Evolutionary conservation across 2,329 filamentous ascomycete genomes (phyloP).

Genomic region (Scedosporium apiospermum): DNA sequence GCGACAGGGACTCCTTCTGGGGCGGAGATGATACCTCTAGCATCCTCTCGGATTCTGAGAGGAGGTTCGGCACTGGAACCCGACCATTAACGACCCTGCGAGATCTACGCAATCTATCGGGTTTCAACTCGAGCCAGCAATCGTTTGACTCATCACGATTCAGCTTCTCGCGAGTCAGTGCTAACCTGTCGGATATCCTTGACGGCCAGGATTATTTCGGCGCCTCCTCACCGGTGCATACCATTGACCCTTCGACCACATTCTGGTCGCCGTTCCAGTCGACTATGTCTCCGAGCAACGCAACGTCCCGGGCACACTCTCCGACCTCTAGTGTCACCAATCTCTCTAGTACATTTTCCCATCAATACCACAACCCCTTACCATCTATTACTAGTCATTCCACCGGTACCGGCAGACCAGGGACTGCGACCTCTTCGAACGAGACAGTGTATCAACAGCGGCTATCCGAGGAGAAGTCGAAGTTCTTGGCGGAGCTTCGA

Average conservation of each 20-base stretch:
- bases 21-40: slow-evolving; percentile 40
- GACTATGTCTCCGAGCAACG: slow-evolving; percentile 52
- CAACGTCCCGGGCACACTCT: slow-evolving; percentile 49
- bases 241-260: slow-evolving; percentile 66
- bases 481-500: slow-evolving; percentile 69
- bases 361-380: slow-evolving; percentile 29
- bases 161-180: slow-evolving; percentile 46
- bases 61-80: slow-evolving; percentile 30
- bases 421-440: slow-evolving; percentile 57
- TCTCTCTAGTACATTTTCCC: slow-evolving; percentile 39
- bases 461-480: slow-evolving; percentile 58
- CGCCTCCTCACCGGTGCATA: slow-evolving; percentile 55
- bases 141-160: slow-evolving; percentile 62
- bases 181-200: slow-evolving; percentile 53
- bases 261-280: slow-evolving; percentile 87
- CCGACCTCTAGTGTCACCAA: slow-evolving; percentile 53
- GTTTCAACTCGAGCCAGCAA: slow-evolving; percentile 57
- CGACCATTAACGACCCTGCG: slow-evolving; percentile 43
- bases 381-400: slow-evolving; percentile 37
- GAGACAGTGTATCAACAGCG: slow-evolving; percentile 56
- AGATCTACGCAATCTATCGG: slow-evolving; percentile 48
- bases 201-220: slow-evolving; percentile 66
- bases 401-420: slow-evolving; percentile 46
- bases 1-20: slow-evolving; percentile 38
- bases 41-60: slow-evolving; percentile 44